Evolutionary conservation across 495 filamentous ascomycete species (phyloP).

Genomic region (Penicillium bialowiezense): DNA sequence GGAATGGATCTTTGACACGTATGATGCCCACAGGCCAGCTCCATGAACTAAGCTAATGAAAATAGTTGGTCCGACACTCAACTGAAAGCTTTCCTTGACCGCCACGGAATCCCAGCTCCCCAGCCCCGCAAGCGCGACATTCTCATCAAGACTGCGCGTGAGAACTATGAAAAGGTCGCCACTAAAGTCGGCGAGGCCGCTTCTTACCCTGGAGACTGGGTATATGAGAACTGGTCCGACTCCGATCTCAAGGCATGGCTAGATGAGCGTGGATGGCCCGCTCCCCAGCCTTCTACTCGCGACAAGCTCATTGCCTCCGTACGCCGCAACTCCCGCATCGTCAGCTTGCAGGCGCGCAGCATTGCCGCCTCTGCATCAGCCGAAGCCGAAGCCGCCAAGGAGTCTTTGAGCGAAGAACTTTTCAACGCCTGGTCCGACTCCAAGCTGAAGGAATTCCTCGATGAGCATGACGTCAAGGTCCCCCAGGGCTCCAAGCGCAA

Average conservation of each 20-base stretch:
- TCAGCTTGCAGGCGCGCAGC: conserved; percentile 62
- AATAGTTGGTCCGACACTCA: conserved; percentile 77
- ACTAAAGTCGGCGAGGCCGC: conserved; percentile 80
- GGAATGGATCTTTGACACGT: conserved; percentile 95
- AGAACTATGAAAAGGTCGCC: conserved; percentile 77
- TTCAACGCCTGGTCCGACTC: conserved; percentile 89
- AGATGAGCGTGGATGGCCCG: conserved; percentile 84
- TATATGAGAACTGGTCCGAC: conserved; percentile 84
- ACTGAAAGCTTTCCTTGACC: conserved; percentile 89
- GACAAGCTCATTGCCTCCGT: conserved; percentile 86
- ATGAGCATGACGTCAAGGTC: conserved; percentile 73
- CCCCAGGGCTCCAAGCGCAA: conserved; percentile 89
- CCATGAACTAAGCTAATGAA: conserved; percentile 16
- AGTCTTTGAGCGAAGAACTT: conserved; percentile 73
- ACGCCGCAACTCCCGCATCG: conserved; percentile 84
- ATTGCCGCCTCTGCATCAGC: conserved; percentile 58
- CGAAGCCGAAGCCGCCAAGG: conserved; percentile 64
- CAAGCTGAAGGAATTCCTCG: conserved; percentile 72
- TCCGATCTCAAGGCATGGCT: conserved; percentile 79
- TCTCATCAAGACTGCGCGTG: conserved; percentile 71
- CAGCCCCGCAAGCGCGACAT: conserved; percentile 84
- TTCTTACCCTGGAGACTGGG: conserved; percentile 91
- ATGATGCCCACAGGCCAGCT: conserved; percentile 32
- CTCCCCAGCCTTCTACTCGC: conserved; percentile 78
- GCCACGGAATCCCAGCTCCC: conserved; percentile 73